These are phyloP conservation scores for Niebla homalea DNA, from an alignment of 495 filamentous ascomycete genomes.

Conservation along the genomic window DNA sequence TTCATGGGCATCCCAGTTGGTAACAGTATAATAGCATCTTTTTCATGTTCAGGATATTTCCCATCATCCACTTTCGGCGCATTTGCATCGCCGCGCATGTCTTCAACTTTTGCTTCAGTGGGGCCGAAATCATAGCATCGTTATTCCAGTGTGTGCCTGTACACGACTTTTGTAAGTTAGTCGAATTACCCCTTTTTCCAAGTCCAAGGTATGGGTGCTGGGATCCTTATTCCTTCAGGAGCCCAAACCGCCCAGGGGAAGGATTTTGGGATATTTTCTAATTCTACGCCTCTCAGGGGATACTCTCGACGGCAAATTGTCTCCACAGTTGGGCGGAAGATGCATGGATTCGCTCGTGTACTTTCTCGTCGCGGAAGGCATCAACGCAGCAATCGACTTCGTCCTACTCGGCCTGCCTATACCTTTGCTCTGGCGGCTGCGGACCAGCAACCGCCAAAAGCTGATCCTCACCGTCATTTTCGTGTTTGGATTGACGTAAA, in stretches of 20 bases:
- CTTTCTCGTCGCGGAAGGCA: conserved; percentile 1
- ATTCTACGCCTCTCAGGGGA: neutral
- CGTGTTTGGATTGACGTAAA: conserved; percentile 2
- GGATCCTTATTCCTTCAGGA: too few relatives aligned
- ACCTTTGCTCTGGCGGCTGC: conserved; percentile 11
- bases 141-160: conserved; percentile 10
- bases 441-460: conserved; percentile 8
- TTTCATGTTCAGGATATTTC: conserved; percentile 13
- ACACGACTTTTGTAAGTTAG: conserved; percentile 5
- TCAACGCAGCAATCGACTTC: conserved; percentile 12
- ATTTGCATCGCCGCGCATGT: conserved; percentile 1
- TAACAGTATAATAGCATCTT: neutral
- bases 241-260: too few relatives aligned
- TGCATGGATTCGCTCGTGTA: conserved; percentile 6
- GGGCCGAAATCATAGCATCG: neutral
- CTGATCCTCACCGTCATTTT: conserved; percentile 8
- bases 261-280: neutral
- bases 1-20: neutral
- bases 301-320: conserved; percentile 1
- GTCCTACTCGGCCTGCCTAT: conserved; percentile 10
- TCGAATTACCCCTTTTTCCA: neutral
- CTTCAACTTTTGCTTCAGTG: conserved; percentile 1
- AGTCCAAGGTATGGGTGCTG: neutral
- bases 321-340: neutral
- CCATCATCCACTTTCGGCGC: conserved; percentile 13